Percentiles rank a stretch among this genome's conserved stretches.
These are phyloP conservation scores for Leucocoprinus leucothites DNA, from an alignment of 768 basidiomycete species.

Conservation along the genomic window DNA sequence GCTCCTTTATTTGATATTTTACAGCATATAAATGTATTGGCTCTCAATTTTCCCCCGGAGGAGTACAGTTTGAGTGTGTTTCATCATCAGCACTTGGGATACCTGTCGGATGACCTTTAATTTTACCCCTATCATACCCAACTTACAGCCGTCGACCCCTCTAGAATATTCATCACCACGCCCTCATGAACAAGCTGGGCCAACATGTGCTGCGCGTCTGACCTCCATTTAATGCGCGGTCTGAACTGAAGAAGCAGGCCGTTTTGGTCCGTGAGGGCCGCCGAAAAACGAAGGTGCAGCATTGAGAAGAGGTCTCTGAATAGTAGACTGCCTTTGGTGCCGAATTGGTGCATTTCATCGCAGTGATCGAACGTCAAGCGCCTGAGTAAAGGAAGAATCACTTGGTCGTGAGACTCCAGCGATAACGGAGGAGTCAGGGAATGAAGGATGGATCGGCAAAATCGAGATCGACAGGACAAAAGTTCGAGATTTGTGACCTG, in stretches of 20 bases:
- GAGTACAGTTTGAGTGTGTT: no score
- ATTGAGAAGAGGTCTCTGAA: neutral
- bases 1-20: no score
- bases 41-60: no score
- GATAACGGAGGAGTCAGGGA: neutral
- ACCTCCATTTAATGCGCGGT: neutral
- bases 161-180: neutral
- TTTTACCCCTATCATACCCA: neutral
- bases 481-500: neutral
- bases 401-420: neutral
- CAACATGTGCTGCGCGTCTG: neutral
- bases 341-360: constrained; percentile 5
- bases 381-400: neutral
- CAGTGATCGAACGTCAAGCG: neutral
- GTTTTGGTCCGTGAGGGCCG: neutral
- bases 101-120: no score
- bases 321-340: neutral
- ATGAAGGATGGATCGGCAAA: neutral
- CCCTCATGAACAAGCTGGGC: neutral
- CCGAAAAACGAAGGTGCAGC: neutral
- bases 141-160: neutral
- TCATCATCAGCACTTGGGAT: no score
- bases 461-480: neutral
- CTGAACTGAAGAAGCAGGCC: neutral
- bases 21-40: no score